Base-by-base conservation (phyloP, 2,329 filamentous ascomycete species). In the Penicillium sp. region DNA sequence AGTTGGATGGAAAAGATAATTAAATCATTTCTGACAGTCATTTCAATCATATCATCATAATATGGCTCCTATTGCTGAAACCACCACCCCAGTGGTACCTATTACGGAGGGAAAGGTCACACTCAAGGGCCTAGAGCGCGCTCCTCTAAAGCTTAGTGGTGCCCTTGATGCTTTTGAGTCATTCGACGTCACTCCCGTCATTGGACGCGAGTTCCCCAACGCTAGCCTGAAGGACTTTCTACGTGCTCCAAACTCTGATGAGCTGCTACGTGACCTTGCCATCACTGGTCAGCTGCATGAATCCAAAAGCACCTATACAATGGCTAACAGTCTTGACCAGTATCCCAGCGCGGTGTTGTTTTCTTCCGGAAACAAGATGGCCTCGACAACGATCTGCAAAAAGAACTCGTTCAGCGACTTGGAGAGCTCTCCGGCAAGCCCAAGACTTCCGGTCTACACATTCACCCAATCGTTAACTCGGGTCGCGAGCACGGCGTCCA, bases 361-460 rank as follows among this genome's bases (percentile, higher is more conserved):
- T 82, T 83, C 69, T 82, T 82, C 69, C 78, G 80, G 44, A 75
- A 76, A 43, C 81, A 83, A 57, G 72, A 79, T 60, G 73, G 75
- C 33, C 69, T 83, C 12, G 75, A 73, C 47, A 75, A 81, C 42
- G 73, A 80, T 4, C 71, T 80, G 14, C 81, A 84, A 59, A 84
- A 84, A 68, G 68, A 77, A 18, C 75, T 84, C 14, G 75, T 76
- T 44, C 79, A 82, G 53, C 72, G 77, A 14, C 73, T 81, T 0
- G 79, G 79, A 14, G 70, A 77, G 55, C 70, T 81, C 11, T 73
- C 76, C 6, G 78, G 78, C 52, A 79, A 80, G 62, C 79, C 79
- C 4, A 70, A 67, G 52, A 75, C 73, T 12, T 80, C 78, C 0
- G 63, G 71, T 23, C 68, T 80, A 8, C 78, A 81, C 54, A 73